These are phyloP conservation scores for Phytophthora niederhauseri DNA, from an alignment of 352 stramenopile species.

Conservation along the genomic window DNA sequence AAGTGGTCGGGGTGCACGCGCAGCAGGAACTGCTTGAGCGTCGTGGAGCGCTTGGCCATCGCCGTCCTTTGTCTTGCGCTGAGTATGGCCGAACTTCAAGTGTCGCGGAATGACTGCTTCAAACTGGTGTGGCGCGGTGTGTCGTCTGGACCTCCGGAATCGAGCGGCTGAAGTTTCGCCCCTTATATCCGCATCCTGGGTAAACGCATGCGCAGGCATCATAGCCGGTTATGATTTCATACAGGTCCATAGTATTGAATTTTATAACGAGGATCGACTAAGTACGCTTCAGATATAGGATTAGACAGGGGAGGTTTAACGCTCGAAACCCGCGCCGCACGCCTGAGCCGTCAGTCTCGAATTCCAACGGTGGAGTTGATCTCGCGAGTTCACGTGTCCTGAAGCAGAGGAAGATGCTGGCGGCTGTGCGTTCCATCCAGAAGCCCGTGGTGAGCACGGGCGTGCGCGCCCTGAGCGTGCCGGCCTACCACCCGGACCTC, in stretches of 20 bases:
- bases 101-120: slow-evolving; percentile 19
- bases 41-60: slow-evolving; percentile 53
- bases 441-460: slow-evolving; percentile 48
- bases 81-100: slow-evolving; percentile 34
- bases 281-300: slow-evolving; percentile 26
- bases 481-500: slow-evolving; percentile 60
- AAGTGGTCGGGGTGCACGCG: slow-evolving; percentile 77
- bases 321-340: slow-evolving; percentile 24
- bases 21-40: slow-evolving; percentile 77
- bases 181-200: background rate
- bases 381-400: slow-evolving; percentile 11
- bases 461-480: slow-evolving; percentile 62
- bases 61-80: slow-evolving; percentile 8
- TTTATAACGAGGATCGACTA: no score
- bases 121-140: slow-evolving; percentile 23
- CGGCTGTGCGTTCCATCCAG: slow-evolving; percentile 33
- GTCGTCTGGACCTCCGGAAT: slow-evolving; percentile 41
- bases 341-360: slow-evolving; percentile 42
- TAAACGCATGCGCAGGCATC: slow-evolving; percentile 10
- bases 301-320: slow-evolving; percentile 20
- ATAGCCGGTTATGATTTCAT: background rate
- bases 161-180: slow-evolving; percentile 1
- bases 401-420: slow-evolving; percentile 39
- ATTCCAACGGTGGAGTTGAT: slow-evolving; percentile 34
- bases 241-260: no score